Base-by-base conservation (phyloP, 2,329 filamentous ascomycete species). In the Xylaria sp. region DNA sequence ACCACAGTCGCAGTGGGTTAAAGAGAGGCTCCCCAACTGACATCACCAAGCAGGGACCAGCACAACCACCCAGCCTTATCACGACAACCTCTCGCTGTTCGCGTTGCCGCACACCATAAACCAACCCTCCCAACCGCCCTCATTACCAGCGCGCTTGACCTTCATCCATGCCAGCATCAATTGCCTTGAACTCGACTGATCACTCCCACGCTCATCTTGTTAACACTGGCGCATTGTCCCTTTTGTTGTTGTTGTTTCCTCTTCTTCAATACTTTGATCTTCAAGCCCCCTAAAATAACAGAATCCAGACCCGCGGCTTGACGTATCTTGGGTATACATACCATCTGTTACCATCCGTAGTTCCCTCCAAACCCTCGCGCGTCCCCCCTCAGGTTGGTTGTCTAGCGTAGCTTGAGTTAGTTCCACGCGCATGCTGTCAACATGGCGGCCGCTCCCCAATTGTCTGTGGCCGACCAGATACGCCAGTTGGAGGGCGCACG, bases 401-500 rank as follows among this genome's bases (percentile, higher is more conserved):
- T 63, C 61, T 51, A 60, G 42, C 57, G 50, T 65, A 65, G 60
- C 57, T 63, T 60, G 61, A 51, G 51, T 48, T 69, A 50, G 60
- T 67, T 51, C 53, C 48, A 44, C 54, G 47, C 62, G 47, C 62
- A 59, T 67, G 61, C 47, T 64, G 51, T 64, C 58, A 81, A 78
- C 79, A 89, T 90, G 86, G 85, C 87, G 74, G 84, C 77, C 79
- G 27, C 84, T 88, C 64, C 84, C 88, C 65, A 70, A 54, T 64
- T 72, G 12, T 72, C 70, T 40, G 87, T 93, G 69, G 84, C 87
- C 77, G 91, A 94, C 77, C 93, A 95, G 82, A 88, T 98, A 76
- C 88, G 89, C 75, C 94, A 98, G 84, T 91, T 99, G 75, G 91
- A 97, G 79, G 91, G 92, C 76, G 96, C 96, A 71, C 93, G 96